Conservation (phyloP, 2,329 filamentous ascomycete genomes). For the Penicillium corylophilum region DNA sequence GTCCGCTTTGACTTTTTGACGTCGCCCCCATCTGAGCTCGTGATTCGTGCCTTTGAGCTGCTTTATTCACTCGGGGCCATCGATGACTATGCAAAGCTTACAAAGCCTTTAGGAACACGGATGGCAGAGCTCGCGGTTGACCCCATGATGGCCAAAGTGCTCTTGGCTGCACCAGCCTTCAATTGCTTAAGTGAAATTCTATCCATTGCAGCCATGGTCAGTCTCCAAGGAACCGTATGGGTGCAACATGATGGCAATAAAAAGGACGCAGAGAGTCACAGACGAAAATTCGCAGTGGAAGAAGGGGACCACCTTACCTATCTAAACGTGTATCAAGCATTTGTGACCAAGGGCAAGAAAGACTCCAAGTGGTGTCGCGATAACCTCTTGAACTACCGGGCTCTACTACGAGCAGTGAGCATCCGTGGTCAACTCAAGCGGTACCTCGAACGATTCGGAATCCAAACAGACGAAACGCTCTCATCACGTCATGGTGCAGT, state of each 20-base stretch:
- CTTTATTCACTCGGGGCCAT: slow-evolving; percentile 83
- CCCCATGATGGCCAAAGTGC: slow-evolving; percentile 90
- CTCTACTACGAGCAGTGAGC: slow-evolving; percentile 76
- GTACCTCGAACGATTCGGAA: slow-evolving; percentile 81
- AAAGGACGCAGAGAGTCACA: slow-evolving; percentile 69
- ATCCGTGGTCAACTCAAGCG: slow-evolving; percentile 83
- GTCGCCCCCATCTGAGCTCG: slow-evolving; percentile 77
- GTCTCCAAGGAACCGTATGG: slow-evolving; percentile 78
- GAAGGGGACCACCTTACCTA: slow-evolving; percentile 93
- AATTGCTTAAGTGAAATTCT: slow-evolving; percentile 81
- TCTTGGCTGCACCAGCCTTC: slow-evolving; percentile 73
- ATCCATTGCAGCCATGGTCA: slow-evolving; percentile 92
- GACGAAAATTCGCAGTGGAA: slow-evolving; percentile 81
- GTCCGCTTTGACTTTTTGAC: slow-evolving; percentile 87
- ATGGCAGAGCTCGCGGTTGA: slow-evolving; percentile 95
- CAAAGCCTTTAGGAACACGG: slow-evolving; percentile 77
- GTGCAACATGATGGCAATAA: slow-evolving; percentile 75
- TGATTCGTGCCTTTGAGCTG: slow-evolving; percentile 82
- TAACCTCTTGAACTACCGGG: slow-evolving; percentile 82
- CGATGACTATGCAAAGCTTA: slow-evolving; percentile 87
- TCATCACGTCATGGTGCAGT: slow-evolving; percentile 32
- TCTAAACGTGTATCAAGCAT: slow-evolving; percentile 89
- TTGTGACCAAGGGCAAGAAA: slow-evolving; percentile 78
- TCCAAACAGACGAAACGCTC: slow-evolving; percentile 64
- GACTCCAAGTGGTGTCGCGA: slow-evolving; percentile 84